Conservation (phyloP, 768 basidiomycete genomes). For the Tylopilus plumbeoviolaceoides region DNA sequence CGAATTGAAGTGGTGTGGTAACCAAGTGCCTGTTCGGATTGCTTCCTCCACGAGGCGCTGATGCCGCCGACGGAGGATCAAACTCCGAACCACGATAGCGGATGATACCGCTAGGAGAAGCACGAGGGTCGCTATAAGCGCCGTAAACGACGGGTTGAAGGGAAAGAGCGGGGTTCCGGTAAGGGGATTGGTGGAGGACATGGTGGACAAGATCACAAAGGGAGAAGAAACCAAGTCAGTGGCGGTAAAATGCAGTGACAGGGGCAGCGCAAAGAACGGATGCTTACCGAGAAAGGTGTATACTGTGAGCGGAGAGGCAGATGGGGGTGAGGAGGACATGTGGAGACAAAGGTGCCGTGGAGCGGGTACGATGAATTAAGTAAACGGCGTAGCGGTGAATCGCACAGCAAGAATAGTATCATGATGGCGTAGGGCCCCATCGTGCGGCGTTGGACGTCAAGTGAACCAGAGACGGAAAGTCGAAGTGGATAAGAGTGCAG, state of each 20-base stretch:
- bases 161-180: constrained; percentile 3
- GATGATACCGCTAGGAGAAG: constrained; percentile 64
- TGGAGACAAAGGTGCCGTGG: background rate
- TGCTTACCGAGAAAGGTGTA: constrained; percentile 33
- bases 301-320: constrained; percentile 16
- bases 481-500: background rate
- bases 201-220: background rate
- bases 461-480: background rate
- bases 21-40: constrained; percentile 60
- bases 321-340: constrained; percentile 1
- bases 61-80: constrained; percentile 59
- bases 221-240: background rate
- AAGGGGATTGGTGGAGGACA: constrained; percentile 16
- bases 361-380: background rate
- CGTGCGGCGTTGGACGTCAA: background rate
- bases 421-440: background rate
- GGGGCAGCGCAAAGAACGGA: background rate
- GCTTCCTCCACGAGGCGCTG: constrained; percentile 57
- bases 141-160: constrained; percentile 33
- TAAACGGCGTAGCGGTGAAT: background rate
- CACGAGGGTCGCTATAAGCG: constrained; percentile 58
- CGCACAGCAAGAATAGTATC: constrained; percentile 1
- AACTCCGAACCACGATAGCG: constrained; percentile 62
- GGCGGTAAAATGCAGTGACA: background rate
- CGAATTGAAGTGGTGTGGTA: constrained; percentile 30